These are phyloP conservation scores for Vachellia collinsii DNA, from an alignment of 306 rosid genomes.

Conservation along the genomic window DNA sequence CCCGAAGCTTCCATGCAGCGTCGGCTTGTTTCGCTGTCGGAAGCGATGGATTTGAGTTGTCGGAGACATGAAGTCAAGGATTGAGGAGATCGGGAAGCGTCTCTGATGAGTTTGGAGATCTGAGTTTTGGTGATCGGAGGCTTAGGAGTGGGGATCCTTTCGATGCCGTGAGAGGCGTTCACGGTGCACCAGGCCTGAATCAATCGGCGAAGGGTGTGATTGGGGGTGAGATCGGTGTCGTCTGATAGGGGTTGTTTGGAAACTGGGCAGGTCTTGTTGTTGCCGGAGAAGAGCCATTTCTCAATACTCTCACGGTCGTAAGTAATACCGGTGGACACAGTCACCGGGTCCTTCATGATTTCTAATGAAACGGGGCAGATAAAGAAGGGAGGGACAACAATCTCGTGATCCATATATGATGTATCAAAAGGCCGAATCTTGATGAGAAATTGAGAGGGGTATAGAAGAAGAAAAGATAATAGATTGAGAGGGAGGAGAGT, in stretches of 20 bases:
- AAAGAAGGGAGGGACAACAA: constrained; percentile 74
- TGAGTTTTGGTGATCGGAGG: constrained; percentile 58
- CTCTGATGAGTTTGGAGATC: constrained; percentile 52
- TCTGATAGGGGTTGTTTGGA: constrained; percentile 59
- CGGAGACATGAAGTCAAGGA: constrained; percentile 44
- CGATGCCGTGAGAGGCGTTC: constrained; percentile 70
- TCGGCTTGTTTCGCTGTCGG: constrained; percentile 62
- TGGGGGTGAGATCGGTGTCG: constrained; percentile 65
- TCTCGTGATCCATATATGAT: constrained; percentile 45
- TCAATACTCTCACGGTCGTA: constrained; percentile 84
- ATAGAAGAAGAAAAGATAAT: not conserved
- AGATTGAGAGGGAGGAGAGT: not conserved
- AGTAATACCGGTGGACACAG: constrained; percentile 73
- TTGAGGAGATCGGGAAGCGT: constrained; percentile 49
- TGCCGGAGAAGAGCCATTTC: constrained; percentile 67
- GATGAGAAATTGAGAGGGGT: not conserved
- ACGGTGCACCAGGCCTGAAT: constrained; percentile 88
- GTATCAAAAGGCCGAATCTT: not conserved
- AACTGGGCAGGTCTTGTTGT: constrained; percentile 67
- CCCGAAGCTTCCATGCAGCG: constrained; percentile 67
- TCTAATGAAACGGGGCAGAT: constrained; percentile 82
- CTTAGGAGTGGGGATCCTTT: constrained; percentile 83
- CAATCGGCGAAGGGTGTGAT: constrained; percentile 85
- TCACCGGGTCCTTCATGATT: constrained; percentile 91
- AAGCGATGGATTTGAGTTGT: constrained; percentile 59